Percentiles rank a stretch among this genome's conserved stretches.
Conservation (phyloP, 23 red algal genomes). For the Cyanidiococcus yangmingshanensis region DNA sequence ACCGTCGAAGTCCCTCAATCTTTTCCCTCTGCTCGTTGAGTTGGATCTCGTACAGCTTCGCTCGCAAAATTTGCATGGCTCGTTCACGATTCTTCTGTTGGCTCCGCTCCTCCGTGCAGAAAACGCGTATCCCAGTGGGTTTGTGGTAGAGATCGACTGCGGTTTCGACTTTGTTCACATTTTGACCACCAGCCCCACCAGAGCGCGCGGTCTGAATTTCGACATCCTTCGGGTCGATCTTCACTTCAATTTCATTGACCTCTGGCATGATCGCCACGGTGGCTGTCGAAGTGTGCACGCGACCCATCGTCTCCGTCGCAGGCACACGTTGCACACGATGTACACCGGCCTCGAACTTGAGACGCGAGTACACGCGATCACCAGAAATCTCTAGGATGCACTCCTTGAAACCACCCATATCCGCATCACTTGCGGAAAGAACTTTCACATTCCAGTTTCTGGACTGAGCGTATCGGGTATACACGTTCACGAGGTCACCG, state of each 20-base stretch:
- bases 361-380: conserved; percentile 73
- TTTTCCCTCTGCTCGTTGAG: conserved; percentile 69
- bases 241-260: conserved; percentile 94
- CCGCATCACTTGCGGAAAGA: conserved; percentile 46
- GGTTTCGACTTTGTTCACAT: conserved; percentile 98
- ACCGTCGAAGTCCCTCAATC: conserved; percentile 52
- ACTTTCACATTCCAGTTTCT: conserved; percentile 38
- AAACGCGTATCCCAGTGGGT: conserved; percentile 66
- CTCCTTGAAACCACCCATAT: conserved; percentile 78
- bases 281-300: conserved; percentile 86
- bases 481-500: conserved; percentile 79
- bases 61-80: conserved; percentile 97
- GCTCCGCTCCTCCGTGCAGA: conserved; percentile 61
- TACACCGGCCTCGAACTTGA: conserved; percentile 88
- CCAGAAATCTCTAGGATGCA: conserved; percentile 79
- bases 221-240: conserved; percentile 94
- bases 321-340: conserved; percentile 95
- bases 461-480: conserved; percentile 61
- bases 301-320: conserved; percentile 59
- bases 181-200: conserved; percentile 95
- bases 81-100: conserved; percentile 87
- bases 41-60: conserved; percentile 92
- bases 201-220: conserved; percentile 81
- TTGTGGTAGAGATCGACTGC: conserved; percentile 55
- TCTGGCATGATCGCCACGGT: conserved; percentile 92